phyloP scores from a whole-genome alignment of 345 rosid species.

The Pugionium dolabratum region DNA sequence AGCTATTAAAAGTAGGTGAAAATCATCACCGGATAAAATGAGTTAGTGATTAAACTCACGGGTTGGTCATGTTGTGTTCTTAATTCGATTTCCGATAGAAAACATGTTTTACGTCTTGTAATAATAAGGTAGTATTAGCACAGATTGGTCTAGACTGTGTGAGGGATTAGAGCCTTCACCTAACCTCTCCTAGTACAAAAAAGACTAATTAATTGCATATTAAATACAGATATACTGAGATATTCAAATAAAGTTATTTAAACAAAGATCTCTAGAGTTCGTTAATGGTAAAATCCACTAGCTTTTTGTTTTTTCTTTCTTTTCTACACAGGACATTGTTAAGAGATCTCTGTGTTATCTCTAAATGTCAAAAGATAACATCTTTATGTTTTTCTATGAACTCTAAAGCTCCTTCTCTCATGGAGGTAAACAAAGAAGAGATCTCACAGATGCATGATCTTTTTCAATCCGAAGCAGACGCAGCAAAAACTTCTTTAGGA shows the following conservation, averaged over 20 bases:
- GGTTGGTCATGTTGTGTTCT: too few relatives aligned
- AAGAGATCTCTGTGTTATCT: not conserved
- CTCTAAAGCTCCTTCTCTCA: conserved; percentile 20
- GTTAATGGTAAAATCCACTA: conserved; percentile 22
- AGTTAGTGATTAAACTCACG: too few relatives aligned
- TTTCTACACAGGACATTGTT: not conserved
- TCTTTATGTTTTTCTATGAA: conserved; percentile 18
- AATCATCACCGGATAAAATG: too few relatives aligned
- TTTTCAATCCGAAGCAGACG: conserved; percentile 7
- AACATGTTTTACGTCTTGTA: too few relatives aligned
- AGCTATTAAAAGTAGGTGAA: too few relatives aligned
- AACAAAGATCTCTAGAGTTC: conserved; percentile 13
- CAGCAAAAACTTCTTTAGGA: conserved; percentile 6
- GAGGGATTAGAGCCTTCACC: too few relatives aligned
- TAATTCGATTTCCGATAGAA: too few relatives aligned
- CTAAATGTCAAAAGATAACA: conserved; percentile 6
- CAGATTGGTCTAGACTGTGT: too few relatives aligned
- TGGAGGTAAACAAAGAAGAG: conserved; percentile 28
- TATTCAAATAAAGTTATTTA: not conserved
- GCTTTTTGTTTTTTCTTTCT: conserved; percentile 5
- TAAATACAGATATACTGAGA: not conserved
- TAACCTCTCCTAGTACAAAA: too few relatives aligned
- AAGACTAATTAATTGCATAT: too few relatives aligned
- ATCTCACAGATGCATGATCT: not conserved
- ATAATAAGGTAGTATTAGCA: too few relatives aligned